These are phyloP conservation scores for Cerioporus squamosus DNA, from an alignment of 1,284 basidiomycete species.

Conservation along the genomic window DNA sequence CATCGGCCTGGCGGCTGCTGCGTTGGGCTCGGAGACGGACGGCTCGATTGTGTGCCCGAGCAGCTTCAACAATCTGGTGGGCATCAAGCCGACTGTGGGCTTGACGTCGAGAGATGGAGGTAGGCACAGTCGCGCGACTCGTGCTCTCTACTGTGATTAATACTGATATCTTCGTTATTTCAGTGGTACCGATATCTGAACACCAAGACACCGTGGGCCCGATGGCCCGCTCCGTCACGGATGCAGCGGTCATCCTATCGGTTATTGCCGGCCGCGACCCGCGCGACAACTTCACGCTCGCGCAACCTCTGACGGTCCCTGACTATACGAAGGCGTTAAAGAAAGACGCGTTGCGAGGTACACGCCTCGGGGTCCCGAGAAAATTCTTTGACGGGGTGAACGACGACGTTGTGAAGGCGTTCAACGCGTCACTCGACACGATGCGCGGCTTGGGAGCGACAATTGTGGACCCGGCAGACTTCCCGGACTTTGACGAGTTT, in stretches of 20 bases:
- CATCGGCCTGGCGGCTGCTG: conserved; percentile 63
- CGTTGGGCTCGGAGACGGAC: conserved; percentile 70
- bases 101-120: conserved; percentile 67
- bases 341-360: conserved; percentile 39
- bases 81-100: conserved; percentile 66
- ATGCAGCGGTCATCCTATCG: conserved; percentile 47
- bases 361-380: conserved; percentile 47
- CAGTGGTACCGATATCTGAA: conserved; percentile 53
- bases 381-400: conserved; percentile 29
- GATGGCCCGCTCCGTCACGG: conserved; percentile 50
- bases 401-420: conserved; percentile 34
- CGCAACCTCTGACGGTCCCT: conserved; percentile 43
- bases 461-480: conserved; percentile 47
- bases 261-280: conserved; percentile 50
- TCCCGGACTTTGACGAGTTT: conserved; percentile 41
- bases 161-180: too few relatives aligned
- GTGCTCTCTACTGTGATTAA: too few relatives aligned
- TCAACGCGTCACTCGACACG: conserved; percentile 43
- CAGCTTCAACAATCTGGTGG: conserved; percentile 46
- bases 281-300: conserved; percentile 47
- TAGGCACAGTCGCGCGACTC: conserved; percentile 30
- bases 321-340: conserved; percentile 44
- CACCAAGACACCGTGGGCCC: conserved; percentile 57
- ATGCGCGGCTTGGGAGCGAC: conserved; percentile 44
- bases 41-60: conserved; percentile 61